phyloP scores from a whole-genome alignment of 768 basidiomycete species.

The Boletus fagicola region DNA sequence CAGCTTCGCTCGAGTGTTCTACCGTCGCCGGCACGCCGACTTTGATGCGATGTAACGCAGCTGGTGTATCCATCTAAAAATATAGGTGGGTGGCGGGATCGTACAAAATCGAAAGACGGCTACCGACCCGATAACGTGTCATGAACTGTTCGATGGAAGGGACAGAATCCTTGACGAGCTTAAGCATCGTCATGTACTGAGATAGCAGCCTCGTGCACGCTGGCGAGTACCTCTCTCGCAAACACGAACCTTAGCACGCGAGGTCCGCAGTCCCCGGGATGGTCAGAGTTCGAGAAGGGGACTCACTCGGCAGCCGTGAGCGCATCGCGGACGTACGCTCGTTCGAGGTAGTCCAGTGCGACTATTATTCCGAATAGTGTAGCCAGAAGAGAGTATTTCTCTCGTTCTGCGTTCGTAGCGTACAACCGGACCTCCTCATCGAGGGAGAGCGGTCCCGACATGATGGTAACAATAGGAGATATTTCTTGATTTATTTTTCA shows the following conservation, averaged over 20 bases:
- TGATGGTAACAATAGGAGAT: not conserved
- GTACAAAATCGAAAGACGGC: not conserved
- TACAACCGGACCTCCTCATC: slow-evolving; percentile 93
- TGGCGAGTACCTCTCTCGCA: slow-evolving; percentile 81
- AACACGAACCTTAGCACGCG: slow-evolving; percentile 7
- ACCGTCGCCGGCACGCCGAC: slow-evolving; percentile 97
- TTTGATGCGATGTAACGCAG: slow-evolving; percentile 84
- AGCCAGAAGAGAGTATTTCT: slow-evolving; percentile 81
- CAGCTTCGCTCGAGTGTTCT: slow-evolving; percentile 91
- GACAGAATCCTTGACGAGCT: slow-evolving; percentile 89
- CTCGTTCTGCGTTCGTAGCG: slow-evolving; percentile 84
- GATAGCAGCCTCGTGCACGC: slow-evolving; percentile 92
- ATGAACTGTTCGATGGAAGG: slow-evolving; percentile 88
- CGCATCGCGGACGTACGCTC: slow-evolving; percentile 92
- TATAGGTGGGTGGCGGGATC: not conserved
- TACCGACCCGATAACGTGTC: slow-evolving; percentile 74
- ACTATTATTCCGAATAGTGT: slow-evolving; percentile 92
- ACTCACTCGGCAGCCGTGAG: slow-evolving; percentile 89
- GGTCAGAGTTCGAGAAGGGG: not conserved
- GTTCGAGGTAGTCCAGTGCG: slow-evolving; percentile 89
- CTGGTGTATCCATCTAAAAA: slow-evolving; percentile 86
- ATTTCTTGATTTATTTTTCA: not conserved
- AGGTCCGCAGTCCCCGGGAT: not conserved
- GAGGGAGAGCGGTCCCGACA: slow-evolving; percentile 51
- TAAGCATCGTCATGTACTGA: slow-evolving; percentile 97